Base-by-base conservation (phyloP, 2,329 filamentous ascomycete genomes). In the Diatrype stigma region DNA sequence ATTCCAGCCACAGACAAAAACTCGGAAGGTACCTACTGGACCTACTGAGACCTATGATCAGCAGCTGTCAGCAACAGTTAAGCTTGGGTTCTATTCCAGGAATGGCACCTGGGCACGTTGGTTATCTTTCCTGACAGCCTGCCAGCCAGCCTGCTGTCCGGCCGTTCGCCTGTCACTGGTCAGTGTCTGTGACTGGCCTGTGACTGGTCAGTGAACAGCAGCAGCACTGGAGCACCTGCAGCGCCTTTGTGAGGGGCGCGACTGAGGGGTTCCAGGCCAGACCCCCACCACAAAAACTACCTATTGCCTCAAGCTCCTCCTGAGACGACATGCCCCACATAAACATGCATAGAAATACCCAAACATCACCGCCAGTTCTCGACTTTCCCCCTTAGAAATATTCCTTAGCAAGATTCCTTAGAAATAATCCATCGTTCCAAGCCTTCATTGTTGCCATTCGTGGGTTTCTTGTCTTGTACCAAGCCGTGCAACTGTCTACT, bases 331-430 rank as follows among this genome's bases (percentile, higher is more conserved):
- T 54, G 51, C 50, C 54, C 50, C 47, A 49, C 49, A 49, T 52
- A 53, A 56, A 52, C 45, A 51, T 50, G 51, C 51, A 30, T 54
- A 45, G 40, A 44, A 44, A 44, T 44, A 40, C 45, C n/a, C 56
- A 59, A 56, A 56, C 60, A 63, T 63, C 59, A 63, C 63, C 61
- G 61, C 60, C 57, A 60, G 52, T 63, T 51, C 47, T 45, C 56
- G 56, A 50, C 46, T 53, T 54, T 52, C 57, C 52, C 53, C 45
- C 14, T 38, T 28, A 23, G 45, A 50, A 32, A 37, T 21, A 46
- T 34, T 34, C 14, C 30, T 14, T 34, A 34, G 30, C 7, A 7
- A 34, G 30, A 14, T n/a, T n/a, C n/a, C n/a, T n/a, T 30, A 30
- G 26, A 30, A 30, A 30, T 30, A 5, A 6, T 30, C 10, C 26